Evolutionary conservation across 1,284 basidiomycete genomes (phyloP), one percentile per base, ranked within the genome.

Genomic region (Papiliotrema nemorosa): DNA sequence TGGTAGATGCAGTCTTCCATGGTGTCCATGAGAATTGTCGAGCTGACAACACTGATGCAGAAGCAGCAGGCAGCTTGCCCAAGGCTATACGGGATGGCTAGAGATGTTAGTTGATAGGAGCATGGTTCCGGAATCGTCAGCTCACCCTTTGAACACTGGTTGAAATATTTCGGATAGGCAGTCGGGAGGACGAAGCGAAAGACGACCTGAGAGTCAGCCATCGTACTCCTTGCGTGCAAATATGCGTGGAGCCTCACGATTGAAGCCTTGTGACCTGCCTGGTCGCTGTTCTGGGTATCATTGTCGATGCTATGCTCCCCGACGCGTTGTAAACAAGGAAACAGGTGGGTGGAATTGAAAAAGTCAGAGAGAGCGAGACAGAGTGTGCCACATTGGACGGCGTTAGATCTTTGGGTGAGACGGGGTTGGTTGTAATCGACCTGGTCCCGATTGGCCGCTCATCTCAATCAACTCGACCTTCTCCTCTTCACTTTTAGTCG

Each of bases 21-120:
- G 63, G 60, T 27, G 55, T 58, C 62, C 64, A 69, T 3, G 60
- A 63, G 12, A 65, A 41, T 18, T 59, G 35, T 48, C 44, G 20
- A 38, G 40, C 33, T 35, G 41, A 31, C 26, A 37, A 25, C 2
- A 5, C 20, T 7, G 22, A 7, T 6, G n/a, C 9, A 37, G 35
- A 7, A 7, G 18, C 35, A 20, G 35, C 35, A 37, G 35, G 35
- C 6, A 14, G 35, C n/a, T 37, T 37, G 12, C 35, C 35, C 6
- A n/a, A 18, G 18, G 35, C 35, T 37, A 20, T 20, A n/a, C 14
- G 35, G 7, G 35, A 37, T n/a, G 9, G 35, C 35, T 37, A 20
- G 14, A 18, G 35, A 20, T 37, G n/a, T n/a, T n/a, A 37, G 35
- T 18, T 37, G 14, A n/a, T 9, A 20, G 14, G 18, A 6, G 35